Base-by-base conservation (phyloP, 1,284 basidiomycete species). In the Ceratobasidium theobromae region DNA sequence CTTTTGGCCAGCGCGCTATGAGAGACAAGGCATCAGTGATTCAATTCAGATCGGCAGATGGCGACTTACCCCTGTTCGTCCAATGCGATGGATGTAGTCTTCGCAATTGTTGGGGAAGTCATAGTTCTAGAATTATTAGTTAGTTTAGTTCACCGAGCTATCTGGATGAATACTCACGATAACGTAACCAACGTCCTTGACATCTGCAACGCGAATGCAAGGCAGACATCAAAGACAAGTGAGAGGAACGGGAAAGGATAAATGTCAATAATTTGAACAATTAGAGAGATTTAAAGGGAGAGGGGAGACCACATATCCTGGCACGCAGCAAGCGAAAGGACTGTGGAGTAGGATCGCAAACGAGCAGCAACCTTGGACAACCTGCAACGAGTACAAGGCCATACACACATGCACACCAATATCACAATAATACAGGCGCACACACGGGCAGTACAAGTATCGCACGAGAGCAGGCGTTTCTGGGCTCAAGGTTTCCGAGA, bases 81-180 rank as follows among this genome's bases (percentile, higher is more conserved):
- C 93, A 72, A 95, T 95, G 71, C 94, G 91, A 76, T 95, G 92
- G 65, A 95, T 91, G 76, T 94, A 94, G 77, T 95, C 92, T 80
- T 95, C 93, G 72, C 91, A 94, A 75, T 95, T 95, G 79, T 95
- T 97, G 3, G 95, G 93, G 83, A 97, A 98, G 77, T 97, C 95
- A 77, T 93, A 96, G 81, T 95, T 95, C 89, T 92, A 70, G 40
- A 75, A 72, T 69, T n/a, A n/a, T n/a, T n/a, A 73, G 21, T 4
- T 21, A 14, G 55, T 60, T 77, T 53, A 79, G 73, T 57, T 69
- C 45, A 55, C 67, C n/a, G n/a, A n/a, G n/a, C n/a, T n/a, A n/a
- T n/a, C n/a, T n/a, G n/a, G n/a, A n/a, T n/a, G n/a, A n/a, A n/a
- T n/a, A 85, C 91, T 78, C 74, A 94, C 92, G 72, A 93, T 89